Conservation (phyloP, 1,139 yeast species). For the Zhuliangozyma blackwelliae region DNA sequence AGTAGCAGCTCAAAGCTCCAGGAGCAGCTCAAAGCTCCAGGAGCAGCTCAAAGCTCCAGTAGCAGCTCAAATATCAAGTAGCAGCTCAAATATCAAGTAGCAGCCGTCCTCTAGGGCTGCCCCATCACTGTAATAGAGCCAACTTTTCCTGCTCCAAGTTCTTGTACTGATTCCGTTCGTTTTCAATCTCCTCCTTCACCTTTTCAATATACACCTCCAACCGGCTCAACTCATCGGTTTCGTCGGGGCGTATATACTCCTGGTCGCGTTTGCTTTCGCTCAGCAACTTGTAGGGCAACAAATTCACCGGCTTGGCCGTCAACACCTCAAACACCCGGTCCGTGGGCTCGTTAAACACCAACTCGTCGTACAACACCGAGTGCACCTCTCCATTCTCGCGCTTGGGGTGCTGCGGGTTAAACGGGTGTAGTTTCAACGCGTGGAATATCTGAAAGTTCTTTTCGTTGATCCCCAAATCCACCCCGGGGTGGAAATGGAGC, state of each 20-base stretch:
- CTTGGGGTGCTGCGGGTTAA: slow-evolving; percentile 46
- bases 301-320: slow-evolving; percentile 70
- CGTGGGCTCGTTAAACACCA: slow-evolving; percentile 95
- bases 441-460: slow-evolving; percentile 85
- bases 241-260: slow-evolving; percentile 46
- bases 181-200: slow-evolving; percentile 55
- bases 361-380: slow-evolving; percentile 79
- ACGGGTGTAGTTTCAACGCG: slow-evolving; percentile 89
- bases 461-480: slow-evolving; percentile 62
- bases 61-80: no score
- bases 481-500: slow-evolving; percentile 78
- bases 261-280: slow-evolving; percentile 41
- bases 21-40: no score
- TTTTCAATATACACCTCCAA: slow-evolving; percentile 62
- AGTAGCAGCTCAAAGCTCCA: no score
- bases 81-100: no score
- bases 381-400: slow-evolving; percentile 49
- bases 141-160: slow-evolving; percentile 47
- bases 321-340: slow-evolving; percentile 77
- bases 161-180: slow-evolving; percentile 46
- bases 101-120: no score
- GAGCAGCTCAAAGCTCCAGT: no score
- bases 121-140: slow-evolving; percentile 36
- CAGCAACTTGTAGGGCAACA: slow-evolving; percentile 58
- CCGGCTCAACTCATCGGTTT: slow-evolving; percentile 74